Evolutionary conservation across 345 rosid genomes (phyloP).

Genomic region (Corchorus capsularis): DNA sequence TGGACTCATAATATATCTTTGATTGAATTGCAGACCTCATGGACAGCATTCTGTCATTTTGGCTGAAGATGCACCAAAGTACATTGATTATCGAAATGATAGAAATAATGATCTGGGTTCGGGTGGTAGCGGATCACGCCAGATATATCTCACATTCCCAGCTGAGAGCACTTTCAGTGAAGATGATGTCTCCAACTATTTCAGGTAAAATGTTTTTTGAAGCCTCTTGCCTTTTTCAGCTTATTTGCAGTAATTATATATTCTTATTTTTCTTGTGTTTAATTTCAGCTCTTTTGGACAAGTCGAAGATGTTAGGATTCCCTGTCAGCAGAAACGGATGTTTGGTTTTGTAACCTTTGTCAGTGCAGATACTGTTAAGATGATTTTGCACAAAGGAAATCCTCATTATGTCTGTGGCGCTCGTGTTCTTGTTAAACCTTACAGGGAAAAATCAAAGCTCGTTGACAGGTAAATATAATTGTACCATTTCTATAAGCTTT

Average conservation of each 20-base stretch:
- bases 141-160: conserved; percentile 69
- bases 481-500: too few relatives aligned
- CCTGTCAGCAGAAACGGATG: conserved; percentile 72
- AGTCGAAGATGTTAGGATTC: conserved; percentile 73
- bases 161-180: conserved; percentile 66
- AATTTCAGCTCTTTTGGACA: conserved; percentile 53
- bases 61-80: conserved; percentile 57
- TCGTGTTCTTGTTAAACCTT: conserved; percentile 75
- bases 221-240: background rate
- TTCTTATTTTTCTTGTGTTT: conserved; percentile 10
- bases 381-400: conserved; percentile 60
- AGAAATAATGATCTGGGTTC: conserved; percentile 46
- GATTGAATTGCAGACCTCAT: conserved; percentile 56
- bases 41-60: conserved; percentile 71
- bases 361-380: conserved; percentile 54
- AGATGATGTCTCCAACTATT: conserved; percentile 66
- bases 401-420: conserved; percentile 75
- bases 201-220: conserved; percentile 35
- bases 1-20: background rate
- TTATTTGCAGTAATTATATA: background rate
- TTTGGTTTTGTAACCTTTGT: conserved; percentile 72
- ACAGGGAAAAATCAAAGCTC: conserved; percentile 65
- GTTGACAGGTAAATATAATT: conserved; percentile 48
- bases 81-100: conserved; percentile 43
- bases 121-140: conserved; percentile 53